These are phyloP conservation scores for Epicoccum nigrum DNA, from an alignment of 2,329 filamentous ascomycete species.

Conservation along the genomic window DNA sequence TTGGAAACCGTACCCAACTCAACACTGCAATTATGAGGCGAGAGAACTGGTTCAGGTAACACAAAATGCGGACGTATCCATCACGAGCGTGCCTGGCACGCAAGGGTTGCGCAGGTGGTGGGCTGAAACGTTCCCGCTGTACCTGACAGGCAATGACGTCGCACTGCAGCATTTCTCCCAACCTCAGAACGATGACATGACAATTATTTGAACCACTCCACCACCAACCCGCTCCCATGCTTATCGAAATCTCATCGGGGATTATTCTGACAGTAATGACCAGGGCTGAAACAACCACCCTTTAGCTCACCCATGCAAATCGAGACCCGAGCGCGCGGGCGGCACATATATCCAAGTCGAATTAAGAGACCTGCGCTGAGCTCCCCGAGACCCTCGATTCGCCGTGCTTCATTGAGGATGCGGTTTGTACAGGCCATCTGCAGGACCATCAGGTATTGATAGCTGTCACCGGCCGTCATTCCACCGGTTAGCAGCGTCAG, in stretches of 20 bases:
- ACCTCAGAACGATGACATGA: constrained; percentile 10
- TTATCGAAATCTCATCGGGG: neutral
- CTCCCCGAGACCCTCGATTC: neutral
- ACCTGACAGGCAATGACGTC: constrained; percentile 13
- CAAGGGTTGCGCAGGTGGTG: constrained; percentile 8
- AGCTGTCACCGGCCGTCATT: constrained; percentile 7
- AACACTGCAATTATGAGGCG: neutral
- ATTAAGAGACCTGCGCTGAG: neutral
- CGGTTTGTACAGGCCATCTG: neutral
- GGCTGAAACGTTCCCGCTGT: constrained; percentile 14
- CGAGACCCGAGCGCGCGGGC: constrained; percentile 1
- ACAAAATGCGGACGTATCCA: constrained; percentile 10
- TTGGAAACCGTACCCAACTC: too few species aligned
- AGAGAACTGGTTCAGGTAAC: constrained; percentile 3
- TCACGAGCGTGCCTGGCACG: constrained; percentile 7
- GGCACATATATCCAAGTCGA: neutral
- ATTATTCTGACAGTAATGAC: neutral
- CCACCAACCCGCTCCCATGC: constrained; percentile 5
- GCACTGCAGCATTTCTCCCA: constrained; percentile 1
- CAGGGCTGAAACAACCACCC: constrained; percentile 11
- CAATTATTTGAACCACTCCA: constrained; percentile 1
- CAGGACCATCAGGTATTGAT: neutral
- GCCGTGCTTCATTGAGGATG: neutral
- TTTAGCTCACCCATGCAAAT: neutral
- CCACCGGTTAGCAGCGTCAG: neutral